phyloP scores from a whole-genome alignment of 768 basidiomycete species.

The Psilocybe tampanensis region DNA sequence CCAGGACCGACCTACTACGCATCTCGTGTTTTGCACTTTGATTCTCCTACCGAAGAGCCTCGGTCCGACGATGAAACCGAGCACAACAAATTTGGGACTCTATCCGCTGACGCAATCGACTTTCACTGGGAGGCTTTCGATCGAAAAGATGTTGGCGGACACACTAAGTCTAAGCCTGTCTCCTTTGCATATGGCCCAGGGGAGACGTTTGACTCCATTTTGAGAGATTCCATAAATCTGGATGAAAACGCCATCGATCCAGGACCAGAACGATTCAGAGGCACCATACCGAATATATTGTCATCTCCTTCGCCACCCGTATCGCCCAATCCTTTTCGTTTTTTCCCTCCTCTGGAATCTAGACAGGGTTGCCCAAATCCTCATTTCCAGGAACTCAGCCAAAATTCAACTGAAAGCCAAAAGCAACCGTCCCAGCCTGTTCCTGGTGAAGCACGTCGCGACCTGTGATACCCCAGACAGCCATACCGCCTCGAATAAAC shows the following conservation, averaged over 20 bases:
- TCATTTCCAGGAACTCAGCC: neutral
- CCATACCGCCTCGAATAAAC: neutral
- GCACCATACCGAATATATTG: neutral
- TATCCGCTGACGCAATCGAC: slow-evolving; percentile 45
- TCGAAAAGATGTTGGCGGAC: slow-evolving; percentile 25
- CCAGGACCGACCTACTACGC: slow-evolving; percentile 47
- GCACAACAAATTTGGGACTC: slow-evolving; percentile 29
- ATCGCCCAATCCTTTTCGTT: slow-evolving; percentile 29
- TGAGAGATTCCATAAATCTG: neutral
- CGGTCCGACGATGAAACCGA: slow-evolving; percentile 39
- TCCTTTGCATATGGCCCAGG: slow-evolving; percentile 9
- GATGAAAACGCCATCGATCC: neutral
- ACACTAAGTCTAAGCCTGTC: slow-evolving; percentile 13
- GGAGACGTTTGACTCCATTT: neutral
- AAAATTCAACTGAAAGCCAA: neutral
- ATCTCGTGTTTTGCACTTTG: slow-evolving; percentile 46
- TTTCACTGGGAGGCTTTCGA: slow-evolving; percentile 62
- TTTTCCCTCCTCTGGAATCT: slow-evolving; percentile 20
- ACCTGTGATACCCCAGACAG: slow-evolving; percentile 18
- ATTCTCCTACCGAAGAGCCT: slow-evolving; percentile 54
- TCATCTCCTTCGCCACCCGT: neutral
- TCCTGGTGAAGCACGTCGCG: slow-evolving; percentile 41
- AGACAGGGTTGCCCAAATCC: neutral
- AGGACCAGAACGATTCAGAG: neutral
- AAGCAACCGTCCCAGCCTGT: slow-evolving; percentile 34